A percentile compares a stretch with the other conserved stretches of the same genome.
These are phyloP conservation scores for Lodderomyces pseudojiufengensis DNA, from an alignment of 1,139 yeast genomes.

Conservation along the genomic window DNA sequence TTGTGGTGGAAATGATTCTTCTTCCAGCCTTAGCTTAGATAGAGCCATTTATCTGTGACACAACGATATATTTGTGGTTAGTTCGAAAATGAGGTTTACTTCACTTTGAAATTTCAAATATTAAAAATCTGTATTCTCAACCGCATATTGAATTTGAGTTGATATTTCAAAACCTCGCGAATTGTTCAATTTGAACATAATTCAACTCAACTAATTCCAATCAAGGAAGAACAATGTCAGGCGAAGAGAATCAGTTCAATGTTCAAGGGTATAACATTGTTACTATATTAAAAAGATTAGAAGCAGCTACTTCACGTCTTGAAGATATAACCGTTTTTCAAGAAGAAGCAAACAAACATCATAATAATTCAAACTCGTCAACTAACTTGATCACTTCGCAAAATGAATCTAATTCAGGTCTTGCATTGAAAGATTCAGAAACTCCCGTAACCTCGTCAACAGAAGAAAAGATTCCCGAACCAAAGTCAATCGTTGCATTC, in stretches of 20 bases:
- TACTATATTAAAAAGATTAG: slow-evolving; percentile 77
- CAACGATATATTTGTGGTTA: too few species aligned
- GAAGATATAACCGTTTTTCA: slow-evolving; percentile 86
- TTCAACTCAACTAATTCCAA: too few species aligned
- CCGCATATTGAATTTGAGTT: too few species aligned
- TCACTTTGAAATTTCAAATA: too few species aligned
- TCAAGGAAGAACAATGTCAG: slow-evolving; percentile 22
- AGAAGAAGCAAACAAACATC: slow-evolving; percentile 40
- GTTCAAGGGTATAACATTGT: slow-evolving; percentile 80
- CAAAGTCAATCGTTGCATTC: slow-evolving; percentile 48
- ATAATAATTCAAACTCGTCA: not conserved
- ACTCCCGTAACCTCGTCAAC: too few species aligned
- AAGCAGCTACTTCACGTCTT: slow-evolving; percentile 89
- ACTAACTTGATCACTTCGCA: slow-evolving; percentile 2
- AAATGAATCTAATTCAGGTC: not conserved
- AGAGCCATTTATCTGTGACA: slow-evolving; percentile 21
- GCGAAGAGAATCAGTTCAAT: slow-evolving; percentile 55
- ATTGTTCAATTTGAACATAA: too few species aligned
- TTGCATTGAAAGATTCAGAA: not conserved
- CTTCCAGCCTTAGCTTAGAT: slow-evolving; percentile 19
- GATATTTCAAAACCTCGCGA: too few species aligned
- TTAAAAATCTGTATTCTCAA: too few species aligned
- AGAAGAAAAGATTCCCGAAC: too few species aligned
- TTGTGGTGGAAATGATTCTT: slow-evolving; percentile 44
- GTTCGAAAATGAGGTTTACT: too few species aligned